Percentiles rank a stretch among this genome's conserved stretches.
These are phyloP conservation scores for Lactarius trivialis DNA, from an alignment of 768 basidiomycete genomes.

Conservation along the genomic window DNA sequence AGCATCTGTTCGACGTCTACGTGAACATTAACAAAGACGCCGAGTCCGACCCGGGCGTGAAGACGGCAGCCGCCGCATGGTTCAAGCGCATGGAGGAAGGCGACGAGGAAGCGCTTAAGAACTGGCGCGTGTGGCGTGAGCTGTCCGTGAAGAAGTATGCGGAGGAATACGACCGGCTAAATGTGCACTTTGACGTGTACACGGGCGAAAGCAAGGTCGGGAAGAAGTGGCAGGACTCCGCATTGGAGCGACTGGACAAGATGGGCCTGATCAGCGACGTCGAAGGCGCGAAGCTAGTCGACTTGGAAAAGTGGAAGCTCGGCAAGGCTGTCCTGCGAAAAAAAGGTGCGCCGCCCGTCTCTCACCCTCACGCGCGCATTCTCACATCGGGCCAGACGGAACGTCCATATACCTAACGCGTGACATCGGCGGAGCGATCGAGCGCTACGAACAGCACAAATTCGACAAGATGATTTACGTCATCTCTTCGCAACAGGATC, in stretches of 20 bases:
- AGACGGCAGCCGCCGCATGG: conserved; percentile 70
- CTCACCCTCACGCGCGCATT: no score
- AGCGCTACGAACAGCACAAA: conserved; percentile 87
- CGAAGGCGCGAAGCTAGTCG: conserved; percentile 79
- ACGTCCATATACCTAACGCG: conserved; percentile 93
- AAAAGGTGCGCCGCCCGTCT: conserved; percentile 44
- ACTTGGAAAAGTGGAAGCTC: conserved; percentile 85
- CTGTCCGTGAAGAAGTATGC: conserved; percentile 85
- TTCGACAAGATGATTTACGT: conserved; percentile 95
- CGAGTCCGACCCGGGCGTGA: conserved; percentile 62
- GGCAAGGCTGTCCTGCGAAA: conserved; percentile 89
- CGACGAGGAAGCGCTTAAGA: conserved; percentile 71
- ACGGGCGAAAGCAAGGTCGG: conserved; percentile 83
- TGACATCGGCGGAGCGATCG: conserved; percentile 89
- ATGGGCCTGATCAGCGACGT: conserved; percentile 70
- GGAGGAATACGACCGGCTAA: conserved; percentile 81
- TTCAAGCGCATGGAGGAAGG: conserved; percentile 96
- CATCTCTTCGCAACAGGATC: conserved; percentile 78
- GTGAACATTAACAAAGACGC: conserved; percentile 90
- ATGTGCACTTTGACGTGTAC: conserved; percentile 88
- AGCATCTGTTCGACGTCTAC: conserved; percentile 91
- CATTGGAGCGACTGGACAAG: conserved; percentile 59
- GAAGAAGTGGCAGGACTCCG: conserved; percentile 64
- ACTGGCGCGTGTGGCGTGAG: conserved; percentile 93
- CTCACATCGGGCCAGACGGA: conserved; percentile 54